These are phyloP conservation scores for Plasmodium cynomolgi DNA, from an alignment of 169 alveolate genomes.

Conservation along the genomic window DNA sequence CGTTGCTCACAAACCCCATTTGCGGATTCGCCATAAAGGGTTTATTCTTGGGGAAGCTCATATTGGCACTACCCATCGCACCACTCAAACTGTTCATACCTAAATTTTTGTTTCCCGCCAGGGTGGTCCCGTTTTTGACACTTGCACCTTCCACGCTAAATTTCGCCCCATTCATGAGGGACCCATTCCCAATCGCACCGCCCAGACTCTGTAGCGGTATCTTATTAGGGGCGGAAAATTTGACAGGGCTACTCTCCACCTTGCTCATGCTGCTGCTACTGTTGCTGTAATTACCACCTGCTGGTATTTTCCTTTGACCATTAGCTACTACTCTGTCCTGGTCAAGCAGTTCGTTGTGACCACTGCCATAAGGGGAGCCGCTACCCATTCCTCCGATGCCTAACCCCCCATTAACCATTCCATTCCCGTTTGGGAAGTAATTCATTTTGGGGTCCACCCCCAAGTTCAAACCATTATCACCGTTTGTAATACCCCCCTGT, in stretches of 20 bases:
- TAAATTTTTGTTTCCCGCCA: not conserved
- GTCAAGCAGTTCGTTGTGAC: not conserved
- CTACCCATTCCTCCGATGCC: not conserved
- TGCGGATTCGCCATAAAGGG: not conserved
- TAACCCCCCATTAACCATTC: not conserved
- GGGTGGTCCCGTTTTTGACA: not conserved
- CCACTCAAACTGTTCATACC: not conserved
- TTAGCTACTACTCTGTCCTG: not conserved
- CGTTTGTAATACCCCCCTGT: not conserved
- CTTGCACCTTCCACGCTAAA: not conserved
- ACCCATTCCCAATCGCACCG: not conserved
- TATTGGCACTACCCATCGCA: not conserved
- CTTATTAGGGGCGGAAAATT: not conserved
- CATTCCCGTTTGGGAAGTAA: not conserved
- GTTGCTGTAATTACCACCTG: conserved; percentile 4
- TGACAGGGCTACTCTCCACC: not conserved
- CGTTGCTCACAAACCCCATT: not conserved
- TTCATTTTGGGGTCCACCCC: not conserved
- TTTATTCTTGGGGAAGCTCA: conserved; percentile 2
- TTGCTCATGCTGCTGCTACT: not conserved
- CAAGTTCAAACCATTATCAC: not conserved
- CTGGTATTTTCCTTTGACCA: conserved; percentile 11
- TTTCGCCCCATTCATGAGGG: not conserved
- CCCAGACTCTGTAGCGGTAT: not conserved
- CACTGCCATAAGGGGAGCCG: not conserved